A percentile compares a stretch with the other conserved stretches of the same genome.
phyloP scores from a whole-genome alignment of 768 basidiomycete genomes.

The Podaxis mareebaensis region DNA sequence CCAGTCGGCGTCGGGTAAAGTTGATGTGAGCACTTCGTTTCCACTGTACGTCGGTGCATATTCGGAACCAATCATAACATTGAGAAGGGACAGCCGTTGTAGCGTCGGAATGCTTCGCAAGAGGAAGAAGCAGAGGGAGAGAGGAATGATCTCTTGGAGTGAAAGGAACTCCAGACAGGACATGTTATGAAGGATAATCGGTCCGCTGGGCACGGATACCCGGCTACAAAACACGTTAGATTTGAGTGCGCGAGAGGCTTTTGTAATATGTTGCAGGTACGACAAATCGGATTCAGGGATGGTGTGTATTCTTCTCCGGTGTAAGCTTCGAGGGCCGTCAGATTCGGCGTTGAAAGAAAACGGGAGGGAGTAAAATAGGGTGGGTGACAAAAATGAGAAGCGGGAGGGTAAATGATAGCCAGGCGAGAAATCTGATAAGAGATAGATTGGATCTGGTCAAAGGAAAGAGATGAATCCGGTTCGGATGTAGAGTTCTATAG shows the following conservation, averaged over 20 bases:
- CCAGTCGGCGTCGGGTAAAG: neutral
- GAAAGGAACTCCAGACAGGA: neutral
- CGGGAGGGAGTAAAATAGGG: neutral
- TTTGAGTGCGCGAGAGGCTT: neutral
- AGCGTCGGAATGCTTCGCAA: neutral
- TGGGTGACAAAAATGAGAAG: neutral
- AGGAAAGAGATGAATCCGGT: neutral
- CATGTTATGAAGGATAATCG: neutral
- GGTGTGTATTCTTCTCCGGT: neutral
- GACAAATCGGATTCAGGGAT: neutral
- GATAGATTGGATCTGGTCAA: neutral
- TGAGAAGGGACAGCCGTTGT: neutral
- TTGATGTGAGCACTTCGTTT: neutral
- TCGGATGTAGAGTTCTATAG: neutral
- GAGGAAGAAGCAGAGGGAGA: neutral
- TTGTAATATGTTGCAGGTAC: neutral
- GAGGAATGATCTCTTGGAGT: neutral
- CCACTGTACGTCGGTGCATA: neutral
- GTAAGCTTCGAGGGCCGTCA: neutral
- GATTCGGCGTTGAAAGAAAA: neutral
- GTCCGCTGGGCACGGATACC: neutral
- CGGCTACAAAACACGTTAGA: neutral
- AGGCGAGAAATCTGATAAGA: neutral
- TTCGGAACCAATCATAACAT: neutral
- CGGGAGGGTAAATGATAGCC: neutral